Evolutionary conservation across 176 grass and related monocot species (phyloP).

Genomic region (Triticum dicoccoides): DNA sequence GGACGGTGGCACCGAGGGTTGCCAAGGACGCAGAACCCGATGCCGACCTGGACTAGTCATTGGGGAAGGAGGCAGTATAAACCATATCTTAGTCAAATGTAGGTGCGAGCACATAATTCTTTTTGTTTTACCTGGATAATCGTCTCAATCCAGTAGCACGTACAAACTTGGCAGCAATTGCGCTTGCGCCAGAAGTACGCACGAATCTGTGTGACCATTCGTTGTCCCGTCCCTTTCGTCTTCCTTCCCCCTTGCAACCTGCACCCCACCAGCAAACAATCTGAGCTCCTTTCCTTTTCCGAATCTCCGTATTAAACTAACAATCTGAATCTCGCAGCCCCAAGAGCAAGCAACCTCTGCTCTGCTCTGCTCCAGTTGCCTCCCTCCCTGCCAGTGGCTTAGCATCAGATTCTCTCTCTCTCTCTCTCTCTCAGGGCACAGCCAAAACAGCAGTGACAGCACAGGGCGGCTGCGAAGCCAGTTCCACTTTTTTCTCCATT

Average conservation of each 20-base stretch:
- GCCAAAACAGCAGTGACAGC: slow-evolving; percentile 23
- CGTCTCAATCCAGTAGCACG: too few species aligned
- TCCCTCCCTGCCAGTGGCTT: too few species aligned
- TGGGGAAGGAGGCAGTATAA: too few species aligned
- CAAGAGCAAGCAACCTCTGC: slow-evolving; percentile 3
- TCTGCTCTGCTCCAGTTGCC: not conserved
- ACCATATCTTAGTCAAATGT: too few species aligned
- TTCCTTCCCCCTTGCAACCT: not conserved
- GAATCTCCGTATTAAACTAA: slow-evolving; percentile 21
- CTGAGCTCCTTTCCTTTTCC: not conserved
- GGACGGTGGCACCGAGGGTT: too few species aligned
- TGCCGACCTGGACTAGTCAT: too few species aligned
- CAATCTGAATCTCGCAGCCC: not conserved
- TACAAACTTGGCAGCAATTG: too few species aligned
- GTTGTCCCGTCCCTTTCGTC: not conserved
- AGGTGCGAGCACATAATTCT: too few species aligned
- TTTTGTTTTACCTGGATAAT: too few species aligned
- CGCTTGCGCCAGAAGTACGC: not conserved
- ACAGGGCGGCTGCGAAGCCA: not conserved
- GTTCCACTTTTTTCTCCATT: slow-evolving; percentile 14
- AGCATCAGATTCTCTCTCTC: slow-evolving; percentile 14
- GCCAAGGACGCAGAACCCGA: too few species aligned
- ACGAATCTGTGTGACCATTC: slow-evolving; percentile 7
- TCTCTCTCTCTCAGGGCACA: not conserved
- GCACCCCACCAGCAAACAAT: slow-evolving; percentile 13